Evolutionary conservation across 495 filamentous ascomycete species (phyloP).

Genomic region (Massariosphaeria phaeospora): DNA sequence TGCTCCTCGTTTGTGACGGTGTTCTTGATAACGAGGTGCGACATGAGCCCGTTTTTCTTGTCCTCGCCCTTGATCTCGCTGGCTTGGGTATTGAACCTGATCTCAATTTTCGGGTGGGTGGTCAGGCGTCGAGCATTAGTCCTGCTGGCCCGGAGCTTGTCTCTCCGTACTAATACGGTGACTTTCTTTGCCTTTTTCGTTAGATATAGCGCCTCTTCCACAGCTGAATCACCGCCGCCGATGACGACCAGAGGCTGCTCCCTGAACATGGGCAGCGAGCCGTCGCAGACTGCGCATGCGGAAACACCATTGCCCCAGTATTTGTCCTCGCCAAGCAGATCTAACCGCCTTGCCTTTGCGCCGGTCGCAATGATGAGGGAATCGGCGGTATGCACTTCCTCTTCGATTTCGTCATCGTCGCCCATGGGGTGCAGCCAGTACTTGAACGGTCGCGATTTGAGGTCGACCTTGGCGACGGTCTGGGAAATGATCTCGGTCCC

Average conservation of each 20-base stretch:
- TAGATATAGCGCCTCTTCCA: constrained; percentile 95
- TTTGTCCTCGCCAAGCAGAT: constrained; percentile 81
- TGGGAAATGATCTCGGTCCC: constrained; percentile 88
- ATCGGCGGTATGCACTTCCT: constrained; percentile 74
- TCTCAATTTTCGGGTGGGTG: constrained; percentile 79
- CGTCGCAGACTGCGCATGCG: constrained; percentile 96
- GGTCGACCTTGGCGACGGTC: constrained; percentile 84
- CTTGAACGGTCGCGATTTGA: constrained; percentile 81
- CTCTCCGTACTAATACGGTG: constrained; percentile 83
- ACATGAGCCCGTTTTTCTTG: constrained; percentile 71
- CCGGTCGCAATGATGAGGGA: constrained; percentile 92
- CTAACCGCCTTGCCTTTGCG: constrained; percentile 77
- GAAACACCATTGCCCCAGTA: constrained; percentile 97
- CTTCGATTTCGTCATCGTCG: constrained; percentile 48
- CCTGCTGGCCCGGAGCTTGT: constrained; percentile 78
- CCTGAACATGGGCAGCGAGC: constrained; percentile 93
- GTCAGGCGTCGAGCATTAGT: constrained; percentile 86
- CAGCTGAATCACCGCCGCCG: constrained; percentile 92
- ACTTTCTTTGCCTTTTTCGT: constrained; percentile 96
- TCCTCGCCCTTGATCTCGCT: constrained; percentile 78
- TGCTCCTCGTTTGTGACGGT: constrained; percentile 71
- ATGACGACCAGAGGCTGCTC: constrained; percentile 95
- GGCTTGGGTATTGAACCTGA: constrained; percentile 77
- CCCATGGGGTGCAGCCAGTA: constrained; percentile 79
- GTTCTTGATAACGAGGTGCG: constrained; percentile 72